Conservation (phyloP, 148 eudicot species). For the Talinum fruticosum region DNA sequence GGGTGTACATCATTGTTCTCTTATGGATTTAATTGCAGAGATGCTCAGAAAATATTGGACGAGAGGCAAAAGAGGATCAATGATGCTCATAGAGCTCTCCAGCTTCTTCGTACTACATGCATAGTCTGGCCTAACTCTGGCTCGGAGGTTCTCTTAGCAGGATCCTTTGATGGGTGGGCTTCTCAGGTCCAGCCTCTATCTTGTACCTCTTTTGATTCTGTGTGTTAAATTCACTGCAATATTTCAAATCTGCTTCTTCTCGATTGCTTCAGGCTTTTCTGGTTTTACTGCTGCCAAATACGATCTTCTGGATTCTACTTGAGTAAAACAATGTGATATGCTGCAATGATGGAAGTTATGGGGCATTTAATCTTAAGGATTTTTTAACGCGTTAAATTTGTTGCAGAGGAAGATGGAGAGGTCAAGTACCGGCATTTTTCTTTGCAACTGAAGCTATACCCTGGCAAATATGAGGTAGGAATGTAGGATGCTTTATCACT, state of each 20-base stretch:
- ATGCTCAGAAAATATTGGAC: slow-evolving; percentile 54
- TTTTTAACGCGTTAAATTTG: neutral
- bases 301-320: too few relatives aligned
- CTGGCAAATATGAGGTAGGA: slow-evolving; percentile 83
- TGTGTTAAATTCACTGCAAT: neutral
- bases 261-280: neutral
- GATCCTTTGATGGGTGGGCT: slow-evolving; percentile 96
- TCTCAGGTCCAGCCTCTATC: slow-evolving; percentile 50
- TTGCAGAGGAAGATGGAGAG: slow-evolving; percentile 86
- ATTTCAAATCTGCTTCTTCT: neutral
- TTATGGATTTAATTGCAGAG: slow-evolving; percentile 38
- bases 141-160: slow-evolving; percentile 79
- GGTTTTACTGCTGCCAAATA: too few relatives aligned
- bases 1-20: neutral
- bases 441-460: slow-evolving; percentile 60
- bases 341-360: too few relatives aligned
- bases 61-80: slow-evolving; percentile 68
- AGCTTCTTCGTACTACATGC: slow-evolving; percentile 53
- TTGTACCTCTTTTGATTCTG: neutral
- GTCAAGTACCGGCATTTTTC: slow-evolving; percentile 71
- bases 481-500: neutral
- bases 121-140: slow-evolving; percentile 81
- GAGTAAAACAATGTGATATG: too few relatives aligned
- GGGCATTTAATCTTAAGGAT: neutral
- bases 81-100: slow-evolving; percentile 51